Conservation (phyloP, 257 asterid species). For the Thymus quinquecostatus region DNA sequence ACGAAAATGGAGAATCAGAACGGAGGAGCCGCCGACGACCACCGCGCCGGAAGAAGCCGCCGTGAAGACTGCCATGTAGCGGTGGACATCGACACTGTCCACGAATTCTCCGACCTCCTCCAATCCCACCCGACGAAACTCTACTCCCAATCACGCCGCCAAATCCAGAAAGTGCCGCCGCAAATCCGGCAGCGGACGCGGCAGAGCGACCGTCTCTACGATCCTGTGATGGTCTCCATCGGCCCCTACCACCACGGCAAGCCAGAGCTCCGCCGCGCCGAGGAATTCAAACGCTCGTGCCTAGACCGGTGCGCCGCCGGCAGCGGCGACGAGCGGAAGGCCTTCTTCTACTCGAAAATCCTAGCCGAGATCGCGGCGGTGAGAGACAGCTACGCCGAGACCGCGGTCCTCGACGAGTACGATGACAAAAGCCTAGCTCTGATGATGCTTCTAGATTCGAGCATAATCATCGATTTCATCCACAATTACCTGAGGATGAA, state of each 20-base stretch:
- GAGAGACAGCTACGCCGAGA: conserved; percentile 21
- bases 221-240: conserved; percentile 16
- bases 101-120: conserved; percentile 13
- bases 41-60: conserved; percentile 3
- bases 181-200: not conserved
- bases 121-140: not conserved
- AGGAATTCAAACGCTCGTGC: conserved; percentile 19
- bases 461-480: conserved; percentile 19
- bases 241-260: conserved; percentile 33
- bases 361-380: not conserved
- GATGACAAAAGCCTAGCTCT: conserved; percentile 17
- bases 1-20: not conserved
- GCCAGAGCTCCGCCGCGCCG: conserved; percentile 14
- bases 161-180: not conserved
- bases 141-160: not conserved
- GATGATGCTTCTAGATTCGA: conserved; percentile 25
- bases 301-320: not conserved
- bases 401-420: not conserved
- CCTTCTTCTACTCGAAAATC: conserved; percentile 3
- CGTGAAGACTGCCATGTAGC: not conserved
- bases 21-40: not conserved
- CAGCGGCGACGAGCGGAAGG: not conserved
- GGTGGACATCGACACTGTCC: not conserved
- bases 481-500: not conserved
- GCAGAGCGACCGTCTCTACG: not conserved